These are phyloP conservation scores for Kodamaea fungicola DNA, from an alignment of 1,139 yeast species.

Conservation along the genomic window DNA sequence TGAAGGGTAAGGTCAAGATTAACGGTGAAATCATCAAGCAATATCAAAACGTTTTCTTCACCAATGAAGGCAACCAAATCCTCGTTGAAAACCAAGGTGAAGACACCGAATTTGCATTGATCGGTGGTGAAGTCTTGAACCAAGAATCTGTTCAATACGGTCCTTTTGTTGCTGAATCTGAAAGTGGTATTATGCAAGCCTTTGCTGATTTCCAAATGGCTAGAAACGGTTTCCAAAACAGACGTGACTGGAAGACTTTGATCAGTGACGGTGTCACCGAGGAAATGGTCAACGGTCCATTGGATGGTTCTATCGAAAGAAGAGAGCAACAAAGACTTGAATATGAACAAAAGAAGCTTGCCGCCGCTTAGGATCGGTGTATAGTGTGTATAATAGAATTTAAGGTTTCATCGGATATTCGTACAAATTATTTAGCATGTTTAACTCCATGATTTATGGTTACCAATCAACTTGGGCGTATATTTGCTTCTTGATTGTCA, in stretches of 20 bases:
- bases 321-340: constrained; percentile 29
- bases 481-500: too few species aligned
- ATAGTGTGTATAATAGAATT: too few species aligned
- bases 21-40: constrained; percentile 40
- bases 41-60: constrained; percentile 58
- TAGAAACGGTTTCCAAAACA: constrained; percentile 70
- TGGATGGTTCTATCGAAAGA: constrained; percentile 32
- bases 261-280: constrained; percentile 60
- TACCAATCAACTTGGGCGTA: too few species aligned
- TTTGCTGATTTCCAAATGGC: constrained; percentile 68
- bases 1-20: constrained; percentile 56
- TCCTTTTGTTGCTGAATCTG: constrained; percentile 56
- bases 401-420: too few species aligned
- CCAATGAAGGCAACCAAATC: constrained; percentile 59
- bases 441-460: too few species aligned
- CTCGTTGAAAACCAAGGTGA: constrained; percentile 47
- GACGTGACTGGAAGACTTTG: constrained; percentile 64
- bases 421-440: too few species aligned
- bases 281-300: constrained; percentile 40
- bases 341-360: constrained; percentile 10
- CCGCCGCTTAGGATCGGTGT: background rate
- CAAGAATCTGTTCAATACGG: constrained; percentile 87
- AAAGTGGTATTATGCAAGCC: constrained; percentile 43
- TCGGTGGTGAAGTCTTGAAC: constrained; percentile 74
- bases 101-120: constrained; percentile 46